Conservation (phyloP, 2,329 filamentous ascomycete genomes). For the Hypoxylon sp. region DNA sequence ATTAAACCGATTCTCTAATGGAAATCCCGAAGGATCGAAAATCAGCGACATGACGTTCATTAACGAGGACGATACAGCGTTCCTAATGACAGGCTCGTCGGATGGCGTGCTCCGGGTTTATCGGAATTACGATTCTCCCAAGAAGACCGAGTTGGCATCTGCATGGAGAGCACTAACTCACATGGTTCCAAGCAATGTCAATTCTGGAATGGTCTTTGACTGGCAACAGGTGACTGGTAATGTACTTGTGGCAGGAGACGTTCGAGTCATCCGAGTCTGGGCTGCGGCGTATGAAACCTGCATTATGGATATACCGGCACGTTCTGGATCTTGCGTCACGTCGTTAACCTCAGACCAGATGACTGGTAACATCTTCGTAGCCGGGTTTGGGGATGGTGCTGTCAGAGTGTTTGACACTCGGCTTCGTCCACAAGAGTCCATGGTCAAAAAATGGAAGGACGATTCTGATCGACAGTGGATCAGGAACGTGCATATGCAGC, state of each 20-base stretch:
- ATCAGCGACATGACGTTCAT: conserved; percentile 98
- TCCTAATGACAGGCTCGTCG: conserved; percentile 94
- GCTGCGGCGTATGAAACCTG: conserved; percentile 94
- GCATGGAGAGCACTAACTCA: conserved; percentile 93
- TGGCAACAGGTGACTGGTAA: conserved; percentile 99
- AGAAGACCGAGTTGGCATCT: conserved; percentile 85
- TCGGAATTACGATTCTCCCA: conserved; percentile 86
- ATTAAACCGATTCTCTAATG: conserved; percentile 90
- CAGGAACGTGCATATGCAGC: conserved; percentile 95
- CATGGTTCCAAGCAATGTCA: conserved; percentile 92
- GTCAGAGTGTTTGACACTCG: conserved; percentile 95
- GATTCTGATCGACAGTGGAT: conserved; percentile 90
- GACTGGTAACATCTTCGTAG: conserved; percentile 94
- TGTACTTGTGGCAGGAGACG: conserved; percentile 94
- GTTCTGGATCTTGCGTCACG: conserved; percentile 95
- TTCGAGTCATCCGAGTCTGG: conserved; percentile 96
- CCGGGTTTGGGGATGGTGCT: conserved; percentile 95
- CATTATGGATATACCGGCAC: conserved; percentile 91
- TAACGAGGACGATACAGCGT: conserved; percentile 96
- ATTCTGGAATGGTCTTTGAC: conserved; percentile 96
- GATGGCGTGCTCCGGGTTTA: conserved; percentile 96
- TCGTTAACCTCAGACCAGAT: conserved; percentile 97
- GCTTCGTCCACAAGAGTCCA: conserved; percentile 83
- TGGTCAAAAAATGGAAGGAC: conserved; percentile 98
- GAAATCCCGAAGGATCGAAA: conserved; percentile 89